These are phyloP conservation scores for Flaveria sonorensis DNA, from an alignment of 129 eudicot genomes.

Conservation along the genomic window DNA sequence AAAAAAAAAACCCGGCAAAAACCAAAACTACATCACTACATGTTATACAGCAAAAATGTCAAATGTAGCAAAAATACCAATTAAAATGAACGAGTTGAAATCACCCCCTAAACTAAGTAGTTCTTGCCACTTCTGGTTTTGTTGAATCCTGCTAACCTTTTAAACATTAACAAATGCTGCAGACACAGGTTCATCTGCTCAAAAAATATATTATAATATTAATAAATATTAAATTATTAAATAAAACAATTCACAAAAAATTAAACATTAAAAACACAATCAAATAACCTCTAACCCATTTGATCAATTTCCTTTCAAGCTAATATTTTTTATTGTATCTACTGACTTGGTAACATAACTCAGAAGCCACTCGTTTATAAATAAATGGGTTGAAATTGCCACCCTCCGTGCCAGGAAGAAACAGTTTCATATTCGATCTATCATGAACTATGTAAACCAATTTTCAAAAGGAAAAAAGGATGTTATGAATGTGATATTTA, in stretches of 20 bases:
- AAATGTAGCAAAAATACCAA: not conserved
- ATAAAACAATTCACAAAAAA: not conserved
- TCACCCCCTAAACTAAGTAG: conserved; percentile 9
- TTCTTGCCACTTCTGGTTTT: not conserved
- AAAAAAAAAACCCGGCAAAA: not conserved
- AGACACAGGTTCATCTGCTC: conserved; percentile 2
- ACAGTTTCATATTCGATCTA: not conserved
- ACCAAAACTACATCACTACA: not conserved
- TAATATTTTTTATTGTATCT: not conserved
- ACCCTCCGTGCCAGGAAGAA: not conserved
- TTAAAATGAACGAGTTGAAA: not conserved
- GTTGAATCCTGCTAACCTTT: conserved; percentile 13
- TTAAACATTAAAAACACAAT: not conserved
- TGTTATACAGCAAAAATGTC: not conserved
- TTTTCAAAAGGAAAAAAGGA: not conserved
- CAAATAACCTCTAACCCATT: not conserved
- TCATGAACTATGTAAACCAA: not conserved
- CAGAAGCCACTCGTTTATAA: not conserved
- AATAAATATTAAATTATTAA: not conserved
- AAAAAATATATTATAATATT: not conserved
- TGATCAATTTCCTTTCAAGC: not conserved
- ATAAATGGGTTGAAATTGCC: not conserved
- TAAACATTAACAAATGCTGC: not conserved
- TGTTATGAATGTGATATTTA: not conserved
- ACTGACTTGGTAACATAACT: not conserved